Evolutionary conservation across 2,329 filamentous ascomycete genomes (phyloP).

Genomic region (Teratosphaeria zuluensis): DNA sequence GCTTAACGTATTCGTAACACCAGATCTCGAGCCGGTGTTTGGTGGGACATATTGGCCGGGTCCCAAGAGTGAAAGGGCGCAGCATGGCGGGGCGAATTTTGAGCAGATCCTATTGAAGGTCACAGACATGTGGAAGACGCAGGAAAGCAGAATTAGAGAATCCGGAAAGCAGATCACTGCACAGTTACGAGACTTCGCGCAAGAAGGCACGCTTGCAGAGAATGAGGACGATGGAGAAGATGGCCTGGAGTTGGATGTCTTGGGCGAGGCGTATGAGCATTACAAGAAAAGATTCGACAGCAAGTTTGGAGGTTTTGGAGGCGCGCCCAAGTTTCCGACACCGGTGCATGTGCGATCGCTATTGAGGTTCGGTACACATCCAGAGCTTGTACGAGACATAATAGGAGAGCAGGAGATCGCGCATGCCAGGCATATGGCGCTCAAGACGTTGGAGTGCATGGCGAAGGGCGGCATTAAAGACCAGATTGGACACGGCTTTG

Average conservation of each 20-base stretch:
- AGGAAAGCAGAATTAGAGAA: slow-evolving; percentile 71
- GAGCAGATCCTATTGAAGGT: slow-evolving; percentile 76
- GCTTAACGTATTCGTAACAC: slow-evolving; percentile 90
- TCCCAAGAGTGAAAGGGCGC: slow-evolving; percentile 48
- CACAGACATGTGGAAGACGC: slow-evolving; percentile 63
- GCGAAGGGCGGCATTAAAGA: slow-evolving; percentile 62
- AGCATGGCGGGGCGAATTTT: slow-evolving; percentile 59
- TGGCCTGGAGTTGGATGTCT: slow-evolving; percentile 74
- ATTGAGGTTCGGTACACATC: slow-evolving; percentile 62
- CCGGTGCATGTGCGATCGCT: slow-evolving; percentile 78
- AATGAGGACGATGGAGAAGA: slow-evolving; percentile 35
- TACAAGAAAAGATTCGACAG: slow-evolving; percentile 74
- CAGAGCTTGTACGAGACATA: slow-evolving; percentile 67
- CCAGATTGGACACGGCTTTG: slow-evolving; percentile 68
- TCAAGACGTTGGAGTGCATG: slow-evolving; percentile 73
- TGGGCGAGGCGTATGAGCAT: slow-evolving; percentile 80
- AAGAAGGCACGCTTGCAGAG: slow-evolving; percentile 61
- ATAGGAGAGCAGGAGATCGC: slow-evolving; percentile 72
- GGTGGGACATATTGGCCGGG: slow-evolving; percentile 94
- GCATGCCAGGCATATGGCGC: slow-evolving; percentile 65
- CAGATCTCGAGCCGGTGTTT: slow-evolving; percentile 85
- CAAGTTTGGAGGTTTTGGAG: slow-evolving; percentile 64
- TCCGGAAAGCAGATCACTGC: slow-evolving; percentile 74
- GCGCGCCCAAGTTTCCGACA: slow-evolving; percentile 79
- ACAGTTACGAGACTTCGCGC: slow-evolving; percentile 77